phyloP scores from a whole-genome alignment of 2,329 filamentous ascomycete genomes.

The Ilyonectria robusta region DNA sequence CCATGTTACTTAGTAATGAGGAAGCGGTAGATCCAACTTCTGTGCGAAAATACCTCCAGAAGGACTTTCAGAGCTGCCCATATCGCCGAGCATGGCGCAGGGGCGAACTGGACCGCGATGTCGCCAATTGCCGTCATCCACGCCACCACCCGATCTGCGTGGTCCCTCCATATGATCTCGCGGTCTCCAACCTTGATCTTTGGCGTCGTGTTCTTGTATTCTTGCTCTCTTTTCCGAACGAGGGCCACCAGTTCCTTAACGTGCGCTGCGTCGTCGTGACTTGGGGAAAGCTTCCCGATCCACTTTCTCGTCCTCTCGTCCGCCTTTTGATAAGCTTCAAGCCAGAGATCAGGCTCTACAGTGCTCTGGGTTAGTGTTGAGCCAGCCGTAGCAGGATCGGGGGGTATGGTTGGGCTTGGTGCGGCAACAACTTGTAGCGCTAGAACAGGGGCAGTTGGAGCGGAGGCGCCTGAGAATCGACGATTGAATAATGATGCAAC shows the following conservation, averaged over 20 bases:
- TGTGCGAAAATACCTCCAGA: too few relatives aligned
- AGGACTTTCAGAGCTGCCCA: too few relatives aligned
- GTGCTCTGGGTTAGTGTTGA: too few relatives aligned
- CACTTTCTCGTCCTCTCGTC: conserved; percentile 2
- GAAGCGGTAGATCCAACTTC: too few relatives aligned
- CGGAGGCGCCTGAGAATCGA: too few relatives aligned
- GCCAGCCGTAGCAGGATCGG: too few relatives aligned
- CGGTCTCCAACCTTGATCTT: conserved; percentile 7
- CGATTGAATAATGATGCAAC: too few relatives aligned
- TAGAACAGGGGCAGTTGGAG: too few relatives aligned
- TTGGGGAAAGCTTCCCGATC: not conserved
- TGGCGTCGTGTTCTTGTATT: conserved; percentile 1
- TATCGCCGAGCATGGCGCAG: too few relatives aligned
- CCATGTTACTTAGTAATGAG: too few relatives aligned
- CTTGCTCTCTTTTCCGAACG: conserved; percentile 7
- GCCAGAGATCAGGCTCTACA: not conserved
- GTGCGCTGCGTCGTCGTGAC: not conserved
- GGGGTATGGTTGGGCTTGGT: too few relatives aligned
- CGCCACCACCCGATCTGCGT: conserved; percentile 4
- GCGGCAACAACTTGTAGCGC: too few relatives aligned
- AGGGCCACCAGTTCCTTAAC: not conserved
- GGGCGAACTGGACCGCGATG: conserved; percentile 16
- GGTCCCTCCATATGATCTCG: conserved; percentile 22
- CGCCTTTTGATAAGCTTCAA: not conserved
- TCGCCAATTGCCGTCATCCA: conserved; percentile 11